A percentile compares a stretch with the other conserved stretches of the same genome.
These are phyloP conservation scores for Pestalotiopsis sp. DNA, from an alignment of 2,329 filamentous ascomycete species.

Conservation along the genomic window DNA sequence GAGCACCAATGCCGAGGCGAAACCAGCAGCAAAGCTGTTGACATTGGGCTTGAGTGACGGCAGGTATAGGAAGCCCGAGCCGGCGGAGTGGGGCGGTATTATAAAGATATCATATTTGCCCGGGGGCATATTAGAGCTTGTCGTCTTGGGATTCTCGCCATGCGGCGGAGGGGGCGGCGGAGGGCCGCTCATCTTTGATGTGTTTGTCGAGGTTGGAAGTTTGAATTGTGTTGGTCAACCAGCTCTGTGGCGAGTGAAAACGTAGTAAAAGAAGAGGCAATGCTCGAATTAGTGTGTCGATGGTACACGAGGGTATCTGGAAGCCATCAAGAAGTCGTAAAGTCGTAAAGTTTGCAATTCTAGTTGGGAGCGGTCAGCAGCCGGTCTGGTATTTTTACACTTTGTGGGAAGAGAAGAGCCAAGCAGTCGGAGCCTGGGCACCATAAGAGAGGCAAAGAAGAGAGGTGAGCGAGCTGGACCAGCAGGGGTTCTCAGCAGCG, in stretches of 20 bases:
- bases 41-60: conserved; percentile 83
- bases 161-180: conserved; percentile 76
- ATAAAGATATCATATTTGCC: conserved; percentile 98
- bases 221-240: not conserved
- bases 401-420: not conserved
- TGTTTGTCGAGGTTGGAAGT: conserved; percentile 1
- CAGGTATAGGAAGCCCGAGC: conserved; percentile 90
- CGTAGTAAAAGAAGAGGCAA: not conserved
- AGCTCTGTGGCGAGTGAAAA: not conserved
- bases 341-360: conserved; percentile 5
- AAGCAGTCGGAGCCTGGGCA: not conserved
- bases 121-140: conserved; percentile 67
- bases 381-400: not conserved
- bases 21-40: conserved; percentile 90
- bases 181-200: conserved; percentile 14
- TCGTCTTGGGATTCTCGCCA: conserved; percentile 73
- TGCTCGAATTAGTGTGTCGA: not conserved
- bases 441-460: not conserved
- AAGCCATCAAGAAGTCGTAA: conserved; percentile 17
- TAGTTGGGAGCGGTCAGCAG: not conserved
- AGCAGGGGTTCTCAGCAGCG: not conserved
- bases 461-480: not conserved
- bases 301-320: conserved; percentile 11
- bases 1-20: conserved; percentile 73
- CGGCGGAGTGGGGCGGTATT: conserved; percentile 88